Evolutionary conservation across 352 stramenopile species (phyloP), one percentile per base, ranked within the genome.

Genomic region (Phytophthora colocasiae): DNA sequence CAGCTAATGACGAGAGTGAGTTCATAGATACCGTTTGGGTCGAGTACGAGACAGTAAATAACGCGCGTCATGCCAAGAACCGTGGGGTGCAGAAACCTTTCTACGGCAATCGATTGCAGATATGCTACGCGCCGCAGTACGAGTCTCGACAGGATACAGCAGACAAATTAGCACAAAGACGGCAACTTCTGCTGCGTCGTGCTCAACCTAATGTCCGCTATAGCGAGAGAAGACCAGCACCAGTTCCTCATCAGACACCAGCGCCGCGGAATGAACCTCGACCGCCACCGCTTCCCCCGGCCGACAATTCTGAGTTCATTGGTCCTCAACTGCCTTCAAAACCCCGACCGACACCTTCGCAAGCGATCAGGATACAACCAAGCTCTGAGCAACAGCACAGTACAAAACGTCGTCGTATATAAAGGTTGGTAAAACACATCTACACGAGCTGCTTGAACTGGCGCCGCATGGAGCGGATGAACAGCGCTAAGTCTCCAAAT

Each of bases 401-500:
- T 11, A 61, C 46, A 61, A 81, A 87, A 63, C 67, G 75, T 46
- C 70, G 73, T 4, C 71, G 77, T 51, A 83, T 85, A 66, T 85
- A 64, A 80, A 55, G 43, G 14, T 75, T 68, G 45, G 9, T 43
- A 51, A 19, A 14, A 32, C 41, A 45, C 48, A 46, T 50, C 52
- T 75, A 84, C 54, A 84, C 70, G n/a, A 89, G 57, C 62, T 83
- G 73, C 65, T 91, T 91, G 60, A 93, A 95, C 63, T 90, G 66
- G 36, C 82, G 83, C 1, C 87, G 85, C 85, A 95, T 95, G 34
- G 80, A 80, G 40, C 83, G 85, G 24, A 95, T 84, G 60, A 95
- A 91, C 22, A 78, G 71, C 39, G 87, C 84, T 46, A 95, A 79
- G 64, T 95, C 82, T 32, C 82, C 79, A 14, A 60, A 77, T 39